Base-by-base conservation (phyloP, 2,329 filamentous ascomycete species). In the Alternaria alternata region DNA sequence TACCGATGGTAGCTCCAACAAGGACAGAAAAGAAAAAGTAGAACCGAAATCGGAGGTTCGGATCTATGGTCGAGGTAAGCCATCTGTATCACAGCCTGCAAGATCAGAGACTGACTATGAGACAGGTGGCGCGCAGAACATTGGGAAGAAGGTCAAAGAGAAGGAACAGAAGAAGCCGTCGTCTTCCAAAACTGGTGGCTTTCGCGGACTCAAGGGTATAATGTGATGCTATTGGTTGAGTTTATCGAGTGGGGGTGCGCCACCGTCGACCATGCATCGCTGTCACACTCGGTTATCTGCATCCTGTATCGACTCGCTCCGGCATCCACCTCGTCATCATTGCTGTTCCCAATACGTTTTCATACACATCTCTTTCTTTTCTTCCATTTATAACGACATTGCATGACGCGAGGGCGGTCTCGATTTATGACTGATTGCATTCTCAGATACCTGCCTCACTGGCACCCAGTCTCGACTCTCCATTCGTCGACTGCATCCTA, bases 61-160 rank as follows among this genome's bases (percentile, higher is more conserved):
- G 55, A 78, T 86, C 22, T 85, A 84, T 68, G 85, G 85, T 49
- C 78, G 85, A 80, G 85, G 85, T 86, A 67, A 78, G 83, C 79
- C 36, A 22, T 32, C 26, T 42, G 24, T 47, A 20, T 20, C 36
- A 28, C 44, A 48, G 41, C 30, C 3, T 24, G 22, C 42, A 43
- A 65, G 12, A 57, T 66, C 79, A 7, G 78, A 83, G 57, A 57
- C 68, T 77, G 65, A 75, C 47, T 49, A 57, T 48, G 65, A 58
- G 46, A 63, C 65, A 83, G 81, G 81, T 65, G 83, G 83, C 46
- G 83, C 82, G 39, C 86, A 86, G 69, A 84, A 86, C 67, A 81
- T 83, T 61, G 82, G 81, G 30, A 86, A 85, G 72, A 84, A 86
- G 65, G 79, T 81, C 62, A 85, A 84, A 62, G 81, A 82, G 54